Percentiles rank a stretch among this genome's conserved stretches.
Conservation (phyloP, 306 rosid genomes). For the Quercus alba region DNA sequence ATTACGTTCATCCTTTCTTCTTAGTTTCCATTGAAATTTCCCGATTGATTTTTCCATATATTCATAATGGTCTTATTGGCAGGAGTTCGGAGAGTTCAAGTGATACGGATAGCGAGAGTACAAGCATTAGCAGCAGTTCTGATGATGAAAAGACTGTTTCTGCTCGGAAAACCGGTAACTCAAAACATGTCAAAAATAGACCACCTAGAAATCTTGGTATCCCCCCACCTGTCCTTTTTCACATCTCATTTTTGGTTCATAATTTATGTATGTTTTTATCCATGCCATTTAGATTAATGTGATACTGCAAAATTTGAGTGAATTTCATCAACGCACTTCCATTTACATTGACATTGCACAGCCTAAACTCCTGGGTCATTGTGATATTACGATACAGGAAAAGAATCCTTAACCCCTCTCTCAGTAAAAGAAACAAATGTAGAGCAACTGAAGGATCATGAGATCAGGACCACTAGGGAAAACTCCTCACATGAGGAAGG, state of each 20-base stretch:
- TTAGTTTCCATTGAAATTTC: constrained; percentile 7
- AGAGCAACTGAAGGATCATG: constrained; percentile 36
- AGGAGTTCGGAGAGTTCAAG: constrained; percentile 67
- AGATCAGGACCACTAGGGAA: constrained; percentile 30
- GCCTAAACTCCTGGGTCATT: constrained; percentile 25
- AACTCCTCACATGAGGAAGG: constrained; percentile 78
- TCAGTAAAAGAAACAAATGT: constrained; percentile 17
- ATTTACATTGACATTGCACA: constrained; percentile 10
- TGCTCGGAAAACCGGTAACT: constrained; percentile 30
- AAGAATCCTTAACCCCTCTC: constrained; percentile 36
- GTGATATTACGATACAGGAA: constrained; percentile 44
- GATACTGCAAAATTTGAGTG: not conserved
- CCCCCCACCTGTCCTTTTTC: constrained; percentile 8
- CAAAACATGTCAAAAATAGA: constrained; percentile 39
- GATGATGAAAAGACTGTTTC: constrained; percentile 47
- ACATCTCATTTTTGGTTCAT: not conserved
- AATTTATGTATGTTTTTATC: not conserved
- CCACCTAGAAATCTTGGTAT: constrained; percentile 42
- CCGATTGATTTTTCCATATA: constrained; percentile 22
- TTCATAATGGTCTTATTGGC: constrained; percentile 30
- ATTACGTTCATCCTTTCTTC: constrained; percentile 4
- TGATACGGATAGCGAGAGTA: constrained; percentile 61
- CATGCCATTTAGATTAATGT: not conserved
- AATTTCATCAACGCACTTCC: constrained; percentile 10
- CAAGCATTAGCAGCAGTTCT: constrained; percentile 55